A percentile compares a stretch with the other conserved stretches of the same genome.
Conservation (phyloP, 108 stramenopile genomes). For the Skeletonema costatum region DNA sequence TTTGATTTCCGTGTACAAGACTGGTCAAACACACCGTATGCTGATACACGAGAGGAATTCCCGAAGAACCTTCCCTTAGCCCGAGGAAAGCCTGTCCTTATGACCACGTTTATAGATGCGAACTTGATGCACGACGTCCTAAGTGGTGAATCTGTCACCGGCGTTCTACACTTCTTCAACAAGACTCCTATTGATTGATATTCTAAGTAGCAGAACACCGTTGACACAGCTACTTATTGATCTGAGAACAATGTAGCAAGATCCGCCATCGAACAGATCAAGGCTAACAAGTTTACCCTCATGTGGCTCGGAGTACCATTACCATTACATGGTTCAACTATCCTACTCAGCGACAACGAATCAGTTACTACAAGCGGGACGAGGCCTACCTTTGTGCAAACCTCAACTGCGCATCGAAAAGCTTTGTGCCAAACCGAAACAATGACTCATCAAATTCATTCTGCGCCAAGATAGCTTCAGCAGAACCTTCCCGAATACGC, state of each 20-base stretch:
- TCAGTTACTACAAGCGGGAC: too few relatives aligned
- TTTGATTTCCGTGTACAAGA: too few relatives aligned
- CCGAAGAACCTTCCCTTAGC: neutral
- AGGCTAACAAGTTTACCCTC: neutral
- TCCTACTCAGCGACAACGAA: too few relatives aligned
- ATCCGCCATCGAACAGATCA: slow-evolving; percentile 16
- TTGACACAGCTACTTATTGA: slow-evolving; percentile 39
- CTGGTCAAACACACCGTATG: too few relatives aligned
- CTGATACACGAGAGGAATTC: too few relatives aligned
- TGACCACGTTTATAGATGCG: slow-evolving; percentile 35
- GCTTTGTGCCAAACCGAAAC: slow-evolving; percentile 17
- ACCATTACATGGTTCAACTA: too few relatives aligned
- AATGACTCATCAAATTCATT: slow-evolving; percentile 30
- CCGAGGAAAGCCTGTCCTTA: slow-evolving; percentile 18
- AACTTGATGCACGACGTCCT: slow-evolving; percentile 7
- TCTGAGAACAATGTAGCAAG: neutral
- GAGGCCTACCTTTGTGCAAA: too few relatives aligned
- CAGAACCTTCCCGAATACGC: slow-evolving; percentile 4
- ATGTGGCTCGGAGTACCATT: too few relatives aligned
- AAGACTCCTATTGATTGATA: slow-evolving; percentile 35
- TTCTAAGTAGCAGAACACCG: slow-evolving; percentile 47
- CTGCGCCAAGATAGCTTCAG: slow-evolving; percentile 9
- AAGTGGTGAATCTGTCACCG: slow-evolving; percentile 28
- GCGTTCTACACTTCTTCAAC: slow-evolving; percentile 30
- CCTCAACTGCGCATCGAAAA: slow-evolving; percentile 8